Base-by-base conservation (phyloP, 495 filamentous ascomycete species). In the Penicillium crystallinum region DNA sequence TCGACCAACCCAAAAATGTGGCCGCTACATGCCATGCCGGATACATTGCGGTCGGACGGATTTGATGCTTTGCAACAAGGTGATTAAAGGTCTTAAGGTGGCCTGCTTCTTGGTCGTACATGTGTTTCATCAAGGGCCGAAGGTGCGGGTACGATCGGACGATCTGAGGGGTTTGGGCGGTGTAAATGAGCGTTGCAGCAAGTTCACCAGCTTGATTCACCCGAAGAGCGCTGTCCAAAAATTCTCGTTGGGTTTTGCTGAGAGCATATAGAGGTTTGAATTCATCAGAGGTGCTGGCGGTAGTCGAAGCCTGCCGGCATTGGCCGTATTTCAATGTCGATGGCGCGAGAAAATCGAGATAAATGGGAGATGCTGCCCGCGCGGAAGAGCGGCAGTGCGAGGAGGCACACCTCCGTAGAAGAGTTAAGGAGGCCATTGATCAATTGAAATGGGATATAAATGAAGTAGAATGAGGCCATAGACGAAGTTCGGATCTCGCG, bases 91-190 rank as follows among this genome's bases (percentile, higher is more conserved):
- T 90, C 12, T 72, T 61, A 54, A 97, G 82, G 68, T 98, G 93
- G 7, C 80, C 83, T 6, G 85, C 89, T 75, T 98, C 93, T 66
- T 98, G 93, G 58, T 92, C 89, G 77, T 96, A 91, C 95, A 98
- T 98, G 75, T 97, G 93, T 52, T 86, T 83, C 88, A 98, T 96
- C 15, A 97, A 71, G 0, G 88, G 83, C 12, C 88, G 83, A 18
- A 98, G 84, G 65, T 93, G 89, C 0, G 92, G 90, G 62, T 98
- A 85, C 0, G 81, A 75, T 42, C 84, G 81, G 48, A 85, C 71
- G 42, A 97, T 68, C 27, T 89, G 86, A 0, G 85, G 87, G 6
- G 77, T 90, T 68, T 95, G 90, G 12, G 87, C 82, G 2, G 77
- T 82, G 72, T 95, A 95, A 63, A 95, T 95, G 22, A 92, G 77